Conservation (phyloP, 768 basidiomycete species). For the Hirschioporus abietinus region DNA sequence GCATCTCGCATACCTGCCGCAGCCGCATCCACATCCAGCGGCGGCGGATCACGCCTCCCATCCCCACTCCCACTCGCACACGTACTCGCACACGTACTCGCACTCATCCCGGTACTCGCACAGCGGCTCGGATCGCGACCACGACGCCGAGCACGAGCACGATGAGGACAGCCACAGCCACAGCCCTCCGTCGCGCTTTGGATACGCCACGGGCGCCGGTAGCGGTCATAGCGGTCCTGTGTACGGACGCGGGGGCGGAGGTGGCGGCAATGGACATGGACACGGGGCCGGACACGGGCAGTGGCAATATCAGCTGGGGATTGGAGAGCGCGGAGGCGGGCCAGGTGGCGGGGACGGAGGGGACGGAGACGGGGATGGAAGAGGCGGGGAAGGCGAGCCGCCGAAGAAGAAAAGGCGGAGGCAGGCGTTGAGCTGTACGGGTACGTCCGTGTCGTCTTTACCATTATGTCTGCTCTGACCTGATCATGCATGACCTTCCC, state of each 20-base stretch:
- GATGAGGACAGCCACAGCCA: neutral
- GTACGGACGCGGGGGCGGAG: no score
- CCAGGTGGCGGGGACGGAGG: no score
- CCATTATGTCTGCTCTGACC: no score
- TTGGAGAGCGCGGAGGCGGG: no score
- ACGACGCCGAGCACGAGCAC: neutral
- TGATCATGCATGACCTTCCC: no score
- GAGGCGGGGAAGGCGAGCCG: constrained; percentile 44
- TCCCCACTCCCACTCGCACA: neutral
- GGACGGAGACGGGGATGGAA: no score
- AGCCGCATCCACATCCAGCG: neutral
- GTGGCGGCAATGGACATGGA: neutral
- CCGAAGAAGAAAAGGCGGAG: constrained; percentile 80
- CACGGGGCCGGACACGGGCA: no score
- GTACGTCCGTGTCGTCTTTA: constrained; percentile 34
- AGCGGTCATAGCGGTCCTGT: no score
- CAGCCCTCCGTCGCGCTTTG: neutral
- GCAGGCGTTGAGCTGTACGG: constrained; percentile 82
- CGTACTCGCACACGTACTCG: neutral
- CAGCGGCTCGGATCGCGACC: neutral
- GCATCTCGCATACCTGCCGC: no score
- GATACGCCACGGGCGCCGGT: neutral
- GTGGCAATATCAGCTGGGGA: no score
- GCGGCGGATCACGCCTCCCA: neutral
- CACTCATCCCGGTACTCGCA: neutral